phyloP scores from a whole-genome alignment of 192 early-diverging fungal species.

The Phycomyces blakesleeanus region DNA sequence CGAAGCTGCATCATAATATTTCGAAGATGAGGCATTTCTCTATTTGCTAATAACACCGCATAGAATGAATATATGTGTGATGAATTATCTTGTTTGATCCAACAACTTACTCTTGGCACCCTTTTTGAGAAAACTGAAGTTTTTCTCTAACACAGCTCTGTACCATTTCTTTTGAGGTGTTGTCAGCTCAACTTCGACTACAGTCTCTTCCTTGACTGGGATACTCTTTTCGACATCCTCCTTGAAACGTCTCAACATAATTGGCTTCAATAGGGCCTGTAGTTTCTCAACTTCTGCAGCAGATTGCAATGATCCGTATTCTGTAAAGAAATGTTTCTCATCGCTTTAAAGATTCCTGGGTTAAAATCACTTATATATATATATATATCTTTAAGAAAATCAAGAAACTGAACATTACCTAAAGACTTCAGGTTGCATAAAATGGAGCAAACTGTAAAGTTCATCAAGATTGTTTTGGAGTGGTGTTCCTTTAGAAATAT shows the following conservation, averaged over 20 bases:
- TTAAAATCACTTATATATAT: too few relatives aligned
- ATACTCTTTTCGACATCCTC: constrained; percentile 88
- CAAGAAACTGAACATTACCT: too few relatives aligned
- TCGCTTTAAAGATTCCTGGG: too few relatives aligned
- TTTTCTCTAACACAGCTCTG: constrained; percentile 76
- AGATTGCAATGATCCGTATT: constrained; percentile 66
- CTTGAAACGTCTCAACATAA: constrained; percentile 84
- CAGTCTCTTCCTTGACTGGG: constrained; percentile 88
- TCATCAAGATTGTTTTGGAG: constrained; percentile 82
- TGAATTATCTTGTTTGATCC: too few relatives aligned
- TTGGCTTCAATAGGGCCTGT: constrained; percentile 72
- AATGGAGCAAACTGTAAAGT: constrained; percentile 77
- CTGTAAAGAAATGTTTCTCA: constrained; percentile 61
- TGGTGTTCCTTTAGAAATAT: constrained; percentile 49
- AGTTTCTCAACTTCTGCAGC: constrained; percentile 76
- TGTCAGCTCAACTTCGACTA: constrained; percentile 85
- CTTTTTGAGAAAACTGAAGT: constrained; percentile 79
- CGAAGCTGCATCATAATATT: constrained; percentile 89
- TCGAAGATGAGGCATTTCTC: constrained; percentile 68
- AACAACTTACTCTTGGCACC: constrained; percentile 56
- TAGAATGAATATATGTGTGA: not conserved
- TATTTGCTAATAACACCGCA: constrained; percentile 22
- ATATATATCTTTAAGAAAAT: too few relatives aligned
- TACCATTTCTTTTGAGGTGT: constrained; percentile 84
- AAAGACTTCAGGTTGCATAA: constrained; percentile 75